Base-by-base conservation (phyloP, 2,329 filamentous ascomycete genomes). In the Claviceps spartinae region DNA sequence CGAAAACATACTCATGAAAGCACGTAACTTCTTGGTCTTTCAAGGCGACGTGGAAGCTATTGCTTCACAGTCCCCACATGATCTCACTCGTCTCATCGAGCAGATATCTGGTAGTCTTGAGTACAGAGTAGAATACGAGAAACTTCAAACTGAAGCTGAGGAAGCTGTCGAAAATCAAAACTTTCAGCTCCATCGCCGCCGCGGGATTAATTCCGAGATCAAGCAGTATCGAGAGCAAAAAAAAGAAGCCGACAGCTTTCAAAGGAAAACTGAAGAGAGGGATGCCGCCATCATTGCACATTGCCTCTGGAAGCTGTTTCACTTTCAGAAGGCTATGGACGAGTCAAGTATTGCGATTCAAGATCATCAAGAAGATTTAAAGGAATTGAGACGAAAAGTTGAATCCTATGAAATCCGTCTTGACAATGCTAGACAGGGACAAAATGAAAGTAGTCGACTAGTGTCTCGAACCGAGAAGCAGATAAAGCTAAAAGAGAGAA, bases 171-270 rank as follows among this genome's bases (percentile, higher is more conserved):
- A 97, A 61, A 88, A 94, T 58, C 88, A 95, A 58, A 87, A 83
- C 45, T 86, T 88, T 59, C 90, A 95, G 65, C 80, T 97, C 8
- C 86, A 93, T 62, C 82, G 90, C 55, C 86, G 93, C 37, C 83
- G 93, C 59, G 89, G 87, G 47, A 96, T 98, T 70, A 97, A 97
- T 67, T 91, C 89, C 2, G 93, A 98, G 69, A 94, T 98, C 66
- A 95, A 93, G 65, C 89, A 95, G 62, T 98, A 96, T 62, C 86
- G 95, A 62, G 89, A 97, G 65, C 91, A 97, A 68, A 97, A 97
- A 71, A 83, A 83, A 59, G 93, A 97, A 64, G 91, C 91, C 5
- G 93, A 98, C 58, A 91, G 85, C 60, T 98, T 91, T 64, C 86
- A 94, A 63, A 83, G 81, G 57, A 97, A 96, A 68, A 86, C 86